Evolutionary conservation across 352 stramenopile species (phyloP), one percentile per base, ranked within the genome.

Genomic region (Phytophthora ohioensis): DNA sequence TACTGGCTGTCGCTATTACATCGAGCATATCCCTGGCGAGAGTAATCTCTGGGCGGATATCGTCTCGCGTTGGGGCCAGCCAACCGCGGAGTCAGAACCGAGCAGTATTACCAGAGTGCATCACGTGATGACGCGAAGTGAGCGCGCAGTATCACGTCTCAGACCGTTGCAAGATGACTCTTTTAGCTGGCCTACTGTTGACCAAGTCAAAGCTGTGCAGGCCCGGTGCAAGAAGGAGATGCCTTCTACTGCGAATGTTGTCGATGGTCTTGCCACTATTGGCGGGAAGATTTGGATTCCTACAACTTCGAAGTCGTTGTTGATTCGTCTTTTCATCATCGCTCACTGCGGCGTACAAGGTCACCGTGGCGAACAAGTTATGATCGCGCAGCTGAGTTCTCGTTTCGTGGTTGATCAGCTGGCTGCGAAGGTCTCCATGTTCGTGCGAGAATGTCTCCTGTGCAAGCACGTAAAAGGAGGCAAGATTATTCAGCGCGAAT

Each of bases 251-350:
- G 38, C 38, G 2, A 12, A 43, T 11, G 3, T 32, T 0, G 36
- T 21, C 17, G 17, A 67, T 1, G 59, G 59, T 1, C 2, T 60
- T 2, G 31, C 55, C 11, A 49, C 39, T 6, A 9, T 67, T 3
- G 49, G 55, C 0, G 49, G 49, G 1, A 59, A 54, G 31, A 15
- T 67, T 1, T 67, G 48, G 48, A 54, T 59, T 10, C 49, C 59
- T 2, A 21, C 17, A 21, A 21, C 17, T 21, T 21, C 17, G 17
- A 21, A 21, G 6, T 3, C 27, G 10, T 27, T 68, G 5, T 10
- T 68, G 11, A 5, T 47, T 47, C 17, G 17, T 17, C 17, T 17
- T 17, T 17, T 17, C 17, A 17, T 17, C 17, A 17, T 17, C 17
- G 17, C 17, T 17, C 17, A 17, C 17, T 17, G 17, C 17, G 17